Percentiles rank a stretch among this genome's conserved stretches.
Evolutionary conservation across 2,329 filamentous ascomycete genomes (phyloP).

Genomic region (Colletotrichum incanum): DNA sequence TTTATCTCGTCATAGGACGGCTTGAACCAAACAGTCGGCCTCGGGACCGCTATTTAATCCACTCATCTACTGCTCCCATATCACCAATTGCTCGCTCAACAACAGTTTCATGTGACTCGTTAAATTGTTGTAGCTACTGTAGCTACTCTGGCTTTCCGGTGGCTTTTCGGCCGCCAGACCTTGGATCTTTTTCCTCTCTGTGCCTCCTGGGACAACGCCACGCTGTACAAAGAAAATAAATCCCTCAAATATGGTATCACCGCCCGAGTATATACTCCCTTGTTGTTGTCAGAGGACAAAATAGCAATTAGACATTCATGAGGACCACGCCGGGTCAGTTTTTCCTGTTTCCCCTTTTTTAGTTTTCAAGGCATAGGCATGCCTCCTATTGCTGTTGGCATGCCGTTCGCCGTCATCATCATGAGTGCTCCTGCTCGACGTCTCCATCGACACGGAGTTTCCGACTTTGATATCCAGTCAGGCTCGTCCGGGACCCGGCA

Average conservation of each 20-base stretch:
- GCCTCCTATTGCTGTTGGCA: background rate
- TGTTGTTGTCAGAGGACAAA: slow-evolving; percentile 23
- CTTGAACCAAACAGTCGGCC: background rate
- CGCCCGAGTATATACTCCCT: slow-evolving; percentile 38
- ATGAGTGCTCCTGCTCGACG: slow-evolving; percentile 47
- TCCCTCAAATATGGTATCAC: slow-evolving; percentile 43
- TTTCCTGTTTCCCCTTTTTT: background rate
- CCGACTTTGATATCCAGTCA: slow-evolving; percentile 62
- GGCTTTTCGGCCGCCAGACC: slow-evolving; percentile 13
- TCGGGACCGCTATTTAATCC: background rate
- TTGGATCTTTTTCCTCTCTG: slow-evolving; percentile 18
- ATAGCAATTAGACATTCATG: slow-evolving; percentile 44
- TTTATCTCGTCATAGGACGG: too few relatives aligned
- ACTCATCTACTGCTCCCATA: background rate
- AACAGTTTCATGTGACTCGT: slow-evolving; percentile 30
- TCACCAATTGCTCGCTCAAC: background rate
- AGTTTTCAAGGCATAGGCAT: background rate
- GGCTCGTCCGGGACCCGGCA: slow-evolving; percentile 65
- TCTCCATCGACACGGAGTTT: slow-evolving; percentile 49
- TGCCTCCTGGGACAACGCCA: slow-evolving; percentile 37
- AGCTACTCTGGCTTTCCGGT: slow-evolving; percentile 22
- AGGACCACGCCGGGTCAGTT: slow-evolving; percentile 40
- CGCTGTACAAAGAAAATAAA: slow-evolving; percentile 40
- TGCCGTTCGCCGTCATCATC: slow-evolving; percentile 26
- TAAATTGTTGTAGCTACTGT: slow-evolving; percentile 34